Conservation (phyloP, 208 protist species). For the Leishmania aethiopica region DNA sequence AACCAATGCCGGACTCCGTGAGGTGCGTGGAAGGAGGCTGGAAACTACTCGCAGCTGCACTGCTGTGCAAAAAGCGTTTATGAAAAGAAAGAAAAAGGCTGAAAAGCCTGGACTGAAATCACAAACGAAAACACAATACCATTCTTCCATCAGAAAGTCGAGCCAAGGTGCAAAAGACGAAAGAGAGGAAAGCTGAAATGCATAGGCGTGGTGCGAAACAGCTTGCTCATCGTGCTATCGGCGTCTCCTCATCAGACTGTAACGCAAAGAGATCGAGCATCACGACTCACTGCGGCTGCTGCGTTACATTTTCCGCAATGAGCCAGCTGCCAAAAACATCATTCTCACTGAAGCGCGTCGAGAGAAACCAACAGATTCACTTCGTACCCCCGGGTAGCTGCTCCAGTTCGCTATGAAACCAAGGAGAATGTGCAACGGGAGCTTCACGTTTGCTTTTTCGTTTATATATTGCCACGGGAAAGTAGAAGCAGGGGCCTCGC, state of each 20-base stretch:
- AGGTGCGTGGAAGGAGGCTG: neutral
- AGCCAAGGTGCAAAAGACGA: slow-evolving; percentile 12
- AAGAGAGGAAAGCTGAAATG: slow-evolving; percentile 6
- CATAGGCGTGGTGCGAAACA: neutral
- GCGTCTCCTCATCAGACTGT: neutral
- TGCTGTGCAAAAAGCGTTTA: neutral
- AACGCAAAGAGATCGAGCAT: too few relatives aligned
- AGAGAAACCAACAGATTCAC: neutral
- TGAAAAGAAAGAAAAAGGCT: slow-evolving; percentile 23
- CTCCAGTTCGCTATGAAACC: neutral
- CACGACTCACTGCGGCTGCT: neutral
- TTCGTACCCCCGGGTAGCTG: neutral
- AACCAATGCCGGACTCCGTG: too few relatives aligned
- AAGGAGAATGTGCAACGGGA: neutral
- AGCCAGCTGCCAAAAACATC: neutral
- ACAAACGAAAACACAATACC: neutral
- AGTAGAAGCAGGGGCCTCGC: neutral
- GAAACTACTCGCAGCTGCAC: neutral
- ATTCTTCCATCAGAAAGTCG: neutral
- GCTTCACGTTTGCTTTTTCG: neutral
- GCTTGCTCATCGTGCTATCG: neutral
- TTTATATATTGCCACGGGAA: neutral
- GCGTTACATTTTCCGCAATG: neutral
- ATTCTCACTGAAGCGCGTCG: neutral
- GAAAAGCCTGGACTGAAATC: slow-evolving; percentile 38